phyloP scores from a whole-genome alignment of 2,329 filamentous ascomycete genomes.

The Trichoderma sp. region DNA sequence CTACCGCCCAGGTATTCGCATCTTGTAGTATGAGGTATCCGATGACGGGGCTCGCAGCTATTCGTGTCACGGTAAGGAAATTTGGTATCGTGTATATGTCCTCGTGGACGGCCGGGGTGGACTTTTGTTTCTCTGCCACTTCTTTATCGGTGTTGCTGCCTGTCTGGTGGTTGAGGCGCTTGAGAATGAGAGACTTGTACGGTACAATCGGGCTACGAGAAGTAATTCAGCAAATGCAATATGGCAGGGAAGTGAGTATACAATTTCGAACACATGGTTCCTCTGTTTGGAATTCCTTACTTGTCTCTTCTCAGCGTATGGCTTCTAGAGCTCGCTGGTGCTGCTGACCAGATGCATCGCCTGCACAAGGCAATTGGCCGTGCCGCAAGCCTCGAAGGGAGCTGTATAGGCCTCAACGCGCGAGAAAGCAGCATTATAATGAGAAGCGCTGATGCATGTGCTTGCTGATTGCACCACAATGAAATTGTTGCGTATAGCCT shows the following conservation, averaged over 20 bases:
- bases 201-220: constrained; percentile 2
- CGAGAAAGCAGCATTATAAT: constrained; percentile 10
- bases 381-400: constrained; percentile 3
- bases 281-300: constrained; percentile 10
- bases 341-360: constrained; percentile 14
- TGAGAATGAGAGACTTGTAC: neutral
- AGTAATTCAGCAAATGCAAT: neutral
- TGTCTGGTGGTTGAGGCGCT: constrained; percentile 26
- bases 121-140: neutral
- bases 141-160: constrained; percentile 19
- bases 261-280: neutral
- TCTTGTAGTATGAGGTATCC: constrained; percentile 89
- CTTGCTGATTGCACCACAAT: neutral
- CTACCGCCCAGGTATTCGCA: constrained; percentile 75
- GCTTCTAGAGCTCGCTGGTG: neutral
- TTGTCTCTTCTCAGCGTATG: neutral
- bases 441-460: constrained; percentile 10
- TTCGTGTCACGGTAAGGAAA: constrained; percentile 82
- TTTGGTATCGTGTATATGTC: constrained; percentile 99
- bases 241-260: neutral
- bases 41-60: constrained; percentile 79
- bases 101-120: constrained; percentile 60
- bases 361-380: neutral
- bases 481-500: neutral
- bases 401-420: constrained; percentile 3